Evolutionary conservation across 1,284 basidiomycete genomes (phyloP).

Genomic region (Bondarzewia mesenterica): DNA sequence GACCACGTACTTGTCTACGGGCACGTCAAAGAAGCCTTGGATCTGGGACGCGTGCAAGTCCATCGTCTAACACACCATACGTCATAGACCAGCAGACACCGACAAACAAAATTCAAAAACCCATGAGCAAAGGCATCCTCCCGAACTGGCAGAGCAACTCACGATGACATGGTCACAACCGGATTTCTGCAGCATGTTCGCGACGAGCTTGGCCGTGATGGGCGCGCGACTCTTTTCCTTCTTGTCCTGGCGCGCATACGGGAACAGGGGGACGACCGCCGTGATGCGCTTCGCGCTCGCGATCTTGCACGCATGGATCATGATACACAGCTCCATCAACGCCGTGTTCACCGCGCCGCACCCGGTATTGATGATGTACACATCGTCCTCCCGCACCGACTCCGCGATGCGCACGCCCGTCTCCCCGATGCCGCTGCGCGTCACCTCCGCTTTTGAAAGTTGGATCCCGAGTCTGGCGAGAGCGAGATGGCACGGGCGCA

Average conservation of each 20-base stretch:
- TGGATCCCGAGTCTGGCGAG: conserved; percentile 70
- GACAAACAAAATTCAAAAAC: too few species aligned
- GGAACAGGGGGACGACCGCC: conserved; percentile 92
- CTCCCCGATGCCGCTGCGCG: conserved; percentile 88
- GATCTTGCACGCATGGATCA: conserved; percentile 99
- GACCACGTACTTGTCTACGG: conserved; percentile 91
- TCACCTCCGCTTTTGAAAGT: conserved; percentile 79
- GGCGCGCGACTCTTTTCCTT: conserved; percentile 99
- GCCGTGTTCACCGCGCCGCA: conserved; percentile 83
- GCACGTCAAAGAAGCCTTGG: conserved; percentile 99
- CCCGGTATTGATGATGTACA: conserved; percentile 97
- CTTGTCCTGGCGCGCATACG: conserved; percentile 96
- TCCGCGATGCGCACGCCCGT: conserved; percentile 89
- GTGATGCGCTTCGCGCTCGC: conserved; percentile 94
- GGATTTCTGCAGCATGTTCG: conserved; percentile 97
- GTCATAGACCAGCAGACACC: neutral
- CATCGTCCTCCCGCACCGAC: conserved; percentile 96
- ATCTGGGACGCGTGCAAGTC: conserved; percentile 98
- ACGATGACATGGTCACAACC: conserved; percentile 99
- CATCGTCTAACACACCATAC: conserved; percentile 70
- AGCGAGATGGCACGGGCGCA: neutral
- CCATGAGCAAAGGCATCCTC: too few species aligned
- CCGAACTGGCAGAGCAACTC: conserved; percentile 28
- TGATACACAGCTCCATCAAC: conserved; percentile 96
- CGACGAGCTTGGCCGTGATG: conserved; percentile 97